Conservation (phyloP, 108 stramenopile genomes). For the Phaeodactylum tricornutum region DNA sequence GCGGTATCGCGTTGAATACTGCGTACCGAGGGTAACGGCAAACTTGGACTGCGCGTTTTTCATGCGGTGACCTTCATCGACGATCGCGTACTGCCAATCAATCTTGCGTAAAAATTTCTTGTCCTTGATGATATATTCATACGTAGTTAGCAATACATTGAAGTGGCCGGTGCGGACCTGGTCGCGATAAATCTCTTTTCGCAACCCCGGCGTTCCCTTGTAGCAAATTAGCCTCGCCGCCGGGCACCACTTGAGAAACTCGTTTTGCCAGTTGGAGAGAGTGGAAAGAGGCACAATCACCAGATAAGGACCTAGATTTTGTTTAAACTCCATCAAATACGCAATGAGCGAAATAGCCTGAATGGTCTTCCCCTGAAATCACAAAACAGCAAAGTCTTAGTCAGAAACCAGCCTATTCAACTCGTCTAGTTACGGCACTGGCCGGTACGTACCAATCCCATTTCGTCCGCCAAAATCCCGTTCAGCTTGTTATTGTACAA, state of each 20-base stretch:
- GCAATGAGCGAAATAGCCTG: conserved; percentile 91
- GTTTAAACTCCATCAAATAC: conserved; percentile 75
- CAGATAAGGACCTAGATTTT: conserved; percentile 74
- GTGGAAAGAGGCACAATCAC: conserved; percentile 90
- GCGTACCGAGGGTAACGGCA: conserved; percentile 50
- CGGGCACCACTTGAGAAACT: conserved; percentile 73
- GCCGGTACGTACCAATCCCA: conserved; percentile 37
- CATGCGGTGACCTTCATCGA: conserved; percentile 89
- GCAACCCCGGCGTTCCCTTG: conserved; percentile 65
- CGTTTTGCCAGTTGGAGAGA: conserved; percentile 84
- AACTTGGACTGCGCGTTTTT: conserved; percentile 74
- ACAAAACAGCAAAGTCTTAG: conserved; percentile 40
- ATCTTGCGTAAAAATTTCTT: conserved; percentile 69
- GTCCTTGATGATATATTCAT: conserved; percentile 89
- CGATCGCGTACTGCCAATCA: conserved; percentile 84
- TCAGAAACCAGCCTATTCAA: background rate
- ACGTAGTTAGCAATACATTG: conserved; percentile 88
- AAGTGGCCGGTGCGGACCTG: conserved; percentile 70
- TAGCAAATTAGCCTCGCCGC: conserved; percentile 53
- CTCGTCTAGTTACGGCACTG: background rate
- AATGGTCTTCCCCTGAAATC: conserved; percentile 88
- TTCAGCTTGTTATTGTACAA: conserved; percentile 85
- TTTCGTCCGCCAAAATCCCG: conserved; percentile 72
- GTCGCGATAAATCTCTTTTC: conserved; percentile 61
- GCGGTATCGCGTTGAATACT: conserved; percentile 41